phyloP scores from a whole-genome alignment of 2,329 filamentous ascomycete species.

The Fusarium sp. region DNA sequence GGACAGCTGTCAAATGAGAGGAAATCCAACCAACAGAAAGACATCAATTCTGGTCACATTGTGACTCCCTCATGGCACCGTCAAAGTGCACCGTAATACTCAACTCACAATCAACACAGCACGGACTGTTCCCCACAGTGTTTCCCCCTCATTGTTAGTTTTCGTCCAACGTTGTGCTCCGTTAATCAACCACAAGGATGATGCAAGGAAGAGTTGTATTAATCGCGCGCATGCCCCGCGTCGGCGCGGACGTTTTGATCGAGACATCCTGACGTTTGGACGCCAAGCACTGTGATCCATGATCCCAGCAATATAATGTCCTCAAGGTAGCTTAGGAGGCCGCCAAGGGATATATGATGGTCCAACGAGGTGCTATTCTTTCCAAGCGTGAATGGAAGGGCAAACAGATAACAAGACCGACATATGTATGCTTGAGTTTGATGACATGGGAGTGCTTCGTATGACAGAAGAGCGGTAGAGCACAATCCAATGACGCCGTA shows the following conservation, averaged over 20 bases:
- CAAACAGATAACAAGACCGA: conserved; percentile 15
- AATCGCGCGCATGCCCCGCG: conserved; percentile 28
- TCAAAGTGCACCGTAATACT: conserved; percentile 6
- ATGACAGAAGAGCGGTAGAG: conserved; percentile 14
- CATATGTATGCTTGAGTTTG: conserved; percentile 14
- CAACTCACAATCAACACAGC: neutral
- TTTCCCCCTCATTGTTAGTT: conserved; percentile 14
- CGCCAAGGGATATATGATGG: neutral
- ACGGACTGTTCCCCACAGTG: conserved; percentile 4
- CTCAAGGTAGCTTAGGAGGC: neutral
- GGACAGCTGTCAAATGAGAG: neutral
- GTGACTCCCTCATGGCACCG: neutral
- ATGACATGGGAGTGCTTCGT: neutral
- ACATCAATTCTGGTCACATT: neutral
- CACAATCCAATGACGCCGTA: conserved; percentile 18
- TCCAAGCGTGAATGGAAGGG: neutral
- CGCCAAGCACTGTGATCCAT: conserved; percentile 25
- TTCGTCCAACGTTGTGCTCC: conserved; percentile 15
- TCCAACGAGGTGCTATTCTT: neutral
- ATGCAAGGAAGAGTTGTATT: conserved; percentile 30
- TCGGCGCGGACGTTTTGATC: conserved; percentile 27
- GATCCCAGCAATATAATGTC: conserved; percentile 3
- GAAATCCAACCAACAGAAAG: neutral
- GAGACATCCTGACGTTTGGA: conserved; percentile 11
- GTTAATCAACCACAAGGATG: conserved; percentile 27